Evolutionary conservation across 805 yeast genomes (phyloP), one percentile per base, ranked within the genome.

Genomic region (Crinitomyces ghanaensis): DNA sequence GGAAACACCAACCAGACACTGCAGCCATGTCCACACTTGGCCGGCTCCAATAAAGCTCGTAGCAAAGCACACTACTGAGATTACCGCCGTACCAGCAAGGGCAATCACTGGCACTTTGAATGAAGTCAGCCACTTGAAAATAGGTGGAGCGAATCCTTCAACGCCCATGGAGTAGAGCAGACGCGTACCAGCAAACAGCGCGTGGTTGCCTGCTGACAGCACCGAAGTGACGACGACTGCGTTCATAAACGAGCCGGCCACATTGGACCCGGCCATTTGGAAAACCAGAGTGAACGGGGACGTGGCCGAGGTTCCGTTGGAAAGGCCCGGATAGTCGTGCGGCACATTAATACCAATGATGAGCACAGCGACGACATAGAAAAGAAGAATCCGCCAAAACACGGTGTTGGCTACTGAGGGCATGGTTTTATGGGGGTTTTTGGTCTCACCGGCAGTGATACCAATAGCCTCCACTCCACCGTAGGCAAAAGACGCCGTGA

Each of bases 121-220:
- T 51, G 42, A 62, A 59, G 49, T 70, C 60, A 33, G 63, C 60
- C 38, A 53, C 3, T 61, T 56, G 37, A 77, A 62, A 29, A 70
- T 42, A 46, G 56, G 54, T 18, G 80, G 81, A 0, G 77, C 81
- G 35, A 63, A 61, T 1, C 78, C 76, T 38, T 70, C 74, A 28
- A 60, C 54, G 2, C 80, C 71, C 53, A 76, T 63, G 19, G 72
- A 68, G 40, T 74, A 74, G 18, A 77, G 56, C 3, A 79, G 63
- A 50, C 84, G 62, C 4, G 79, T 68, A 2, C 78, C 80, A 43
- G 76, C 70, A 52, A 69, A 77, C 26, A 75, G 68, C 7, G 79
- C 73, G 29, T 75, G 68, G 54, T 76, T 77, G 40, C 76, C 72
- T 2, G 84, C 78, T 11, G 77, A 70, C 18, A 77, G 54, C 40